Evolutionary conservation across 75 land plant species (phyloP).

Genomic region (Picea sitchensis): DNA sequence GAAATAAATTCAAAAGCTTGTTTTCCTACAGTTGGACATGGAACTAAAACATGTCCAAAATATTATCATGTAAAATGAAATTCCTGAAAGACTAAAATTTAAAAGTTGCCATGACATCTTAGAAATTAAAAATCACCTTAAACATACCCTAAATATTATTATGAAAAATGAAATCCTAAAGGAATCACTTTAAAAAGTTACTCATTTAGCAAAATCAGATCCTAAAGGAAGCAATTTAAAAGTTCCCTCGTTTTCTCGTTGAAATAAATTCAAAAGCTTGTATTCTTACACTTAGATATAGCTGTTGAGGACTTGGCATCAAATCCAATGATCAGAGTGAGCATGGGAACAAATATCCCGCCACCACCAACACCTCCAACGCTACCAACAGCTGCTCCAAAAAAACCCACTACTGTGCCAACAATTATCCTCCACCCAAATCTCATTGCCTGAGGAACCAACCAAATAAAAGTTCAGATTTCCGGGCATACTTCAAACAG

Average conservation of each 20-base stretch:
- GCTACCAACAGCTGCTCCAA: slow-evolving; percentile 76
- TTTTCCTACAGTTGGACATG: slow-evolving; percentile 73
- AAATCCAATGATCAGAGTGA: slow-evolving; percentile 66
- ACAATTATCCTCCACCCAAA: slow-evolving; percentile 66
- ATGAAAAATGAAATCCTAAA: not conserved
- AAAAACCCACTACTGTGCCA: slow-evolving; percentile 51
- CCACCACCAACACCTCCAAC: slow-evolving; percentile 94
- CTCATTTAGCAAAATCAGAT: no score
- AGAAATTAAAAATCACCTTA: not conserved
- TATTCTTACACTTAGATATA: slow-evolving; percentile 73
- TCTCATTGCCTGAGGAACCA: slow-evolving; percentile 28
- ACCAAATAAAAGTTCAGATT: not conserved
- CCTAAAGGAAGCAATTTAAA: no score
- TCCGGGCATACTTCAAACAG: not conserved
- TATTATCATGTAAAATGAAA: no score
- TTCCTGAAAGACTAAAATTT: no score
- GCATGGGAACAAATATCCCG: slow-evolving; percentile 84
- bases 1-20: not conserved
- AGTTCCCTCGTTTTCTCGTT: no score
- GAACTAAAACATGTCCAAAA: slow-evolving; percentile 3
- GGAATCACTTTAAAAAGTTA: not conserved
- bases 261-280: not conserved
- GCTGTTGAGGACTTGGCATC: slow-evolving; percentile 79
- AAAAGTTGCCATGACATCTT: no score
- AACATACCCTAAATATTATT: not conserved